These are phyloP conservation scores for Hymenoscyphus fraxineus DNA, from an alignment of 2,329 filamentous ascomycete species.

Conservation along the genomic window DNA sequence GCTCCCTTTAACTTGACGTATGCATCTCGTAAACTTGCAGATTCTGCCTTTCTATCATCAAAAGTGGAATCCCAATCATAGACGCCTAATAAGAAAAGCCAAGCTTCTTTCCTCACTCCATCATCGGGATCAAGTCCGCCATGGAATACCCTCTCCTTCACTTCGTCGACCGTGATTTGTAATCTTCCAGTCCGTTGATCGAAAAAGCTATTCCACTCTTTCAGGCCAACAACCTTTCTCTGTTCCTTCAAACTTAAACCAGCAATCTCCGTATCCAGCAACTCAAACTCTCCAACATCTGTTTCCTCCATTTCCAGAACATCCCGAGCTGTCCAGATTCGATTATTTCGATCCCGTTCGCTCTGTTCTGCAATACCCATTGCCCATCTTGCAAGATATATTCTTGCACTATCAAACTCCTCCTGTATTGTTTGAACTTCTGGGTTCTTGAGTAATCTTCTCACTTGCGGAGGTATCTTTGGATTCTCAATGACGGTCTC, in stretches of 20 bases:
- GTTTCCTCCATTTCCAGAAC: slow-evolving; percentile 92
- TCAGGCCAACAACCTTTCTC: slow-evolving; percentile 70
- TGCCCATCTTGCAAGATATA: slow-evolving; percentile 94
- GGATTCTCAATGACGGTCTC: slow-evolving; percentile 91
- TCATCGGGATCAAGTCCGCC: slow-evolving; percentile 86
- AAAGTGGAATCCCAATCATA: slow-evolving; percentile 88
- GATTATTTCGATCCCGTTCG: slow-evolving; percentile 76
- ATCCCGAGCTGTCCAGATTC: slow-evolving; percentile 91
- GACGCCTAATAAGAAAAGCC: slow-evolving; percentile 89
- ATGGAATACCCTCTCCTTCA: slow-evolving; percentile 96
- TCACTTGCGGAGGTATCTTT: slow-evolving; percentile 82
- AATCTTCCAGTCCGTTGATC: slow-evolving; percentile 70
- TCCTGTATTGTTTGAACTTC: slow-evolving; percentile 95
- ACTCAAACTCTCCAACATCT: slow-evolving; percentile 91
- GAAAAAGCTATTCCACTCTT: slow-evolving; percentile 92
- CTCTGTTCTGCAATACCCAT: slow-evolving; percentile 99
- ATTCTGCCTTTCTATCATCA: slow-evolving; percentile 77
- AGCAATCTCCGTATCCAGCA: slow-evolving; percentile 74
- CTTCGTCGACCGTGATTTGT: slow-evolving; percentile 79
- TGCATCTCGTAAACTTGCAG: slow-evolving; percentile 84
- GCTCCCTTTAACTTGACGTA: slow-evolving; percentile 90
- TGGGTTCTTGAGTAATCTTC: slow-evolving; percentile 79
- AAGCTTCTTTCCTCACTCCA: slow-evolving; percentile 91
- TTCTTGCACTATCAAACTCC: slow-evolving; percentile 91
- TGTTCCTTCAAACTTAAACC: slow-evolving; percentile 71